Percentiles rank a stretch among this genome's conserved stretches.
These are phyloP conservation scores for Neoboletus brunneissimus DNA, from an alignment of 768 basidiomycete genomes.

Conservation along the genomic window DNA sequence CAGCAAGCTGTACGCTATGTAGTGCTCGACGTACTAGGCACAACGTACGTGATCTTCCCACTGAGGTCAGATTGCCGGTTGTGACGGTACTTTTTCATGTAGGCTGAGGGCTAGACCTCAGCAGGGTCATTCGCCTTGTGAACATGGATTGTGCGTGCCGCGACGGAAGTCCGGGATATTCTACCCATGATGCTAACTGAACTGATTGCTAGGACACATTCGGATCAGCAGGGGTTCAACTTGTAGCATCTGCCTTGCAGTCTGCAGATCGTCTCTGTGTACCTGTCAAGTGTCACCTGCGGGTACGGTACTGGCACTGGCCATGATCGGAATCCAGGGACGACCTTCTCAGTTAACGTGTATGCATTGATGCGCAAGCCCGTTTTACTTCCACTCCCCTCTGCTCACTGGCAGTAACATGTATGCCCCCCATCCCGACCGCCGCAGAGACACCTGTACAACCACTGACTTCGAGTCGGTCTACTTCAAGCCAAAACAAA, in stretches of 20 bases:
- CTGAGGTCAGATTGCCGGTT: background rate
- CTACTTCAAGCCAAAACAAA: slow-evolving; percentile 19
- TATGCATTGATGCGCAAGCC: background rate
- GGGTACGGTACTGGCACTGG: background rate
- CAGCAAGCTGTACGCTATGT: no score
- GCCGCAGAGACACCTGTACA: slow-evolving; percentile 8
- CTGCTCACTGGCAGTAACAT: slow-evolving; percentile 4
- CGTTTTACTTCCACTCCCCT: background rate
- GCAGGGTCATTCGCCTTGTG: no score
- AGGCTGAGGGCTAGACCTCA: background rate
- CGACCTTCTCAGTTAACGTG: background rate
- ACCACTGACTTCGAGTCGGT: slow-evolving; percentile 22
- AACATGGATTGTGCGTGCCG: background rate
- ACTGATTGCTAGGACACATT: background rate
- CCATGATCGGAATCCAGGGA: slow-evolving; percentile 7
- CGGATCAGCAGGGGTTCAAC: background rate
- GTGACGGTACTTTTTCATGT: background rate
- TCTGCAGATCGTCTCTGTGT: background rate
- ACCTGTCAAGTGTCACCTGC: background rate
- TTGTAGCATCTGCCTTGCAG: background rate
- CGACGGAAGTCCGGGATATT: background rate
- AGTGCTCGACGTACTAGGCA: background rate
- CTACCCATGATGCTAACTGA: background rate
- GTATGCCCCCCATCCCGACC: background rate
- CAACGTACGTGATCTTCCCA: slow-evolving; percentile 4